phyloP scores from a whole-genome alignment of 768 basidiomycete genomes.

The Lanmaoa pseudosensibilis region DNA sequence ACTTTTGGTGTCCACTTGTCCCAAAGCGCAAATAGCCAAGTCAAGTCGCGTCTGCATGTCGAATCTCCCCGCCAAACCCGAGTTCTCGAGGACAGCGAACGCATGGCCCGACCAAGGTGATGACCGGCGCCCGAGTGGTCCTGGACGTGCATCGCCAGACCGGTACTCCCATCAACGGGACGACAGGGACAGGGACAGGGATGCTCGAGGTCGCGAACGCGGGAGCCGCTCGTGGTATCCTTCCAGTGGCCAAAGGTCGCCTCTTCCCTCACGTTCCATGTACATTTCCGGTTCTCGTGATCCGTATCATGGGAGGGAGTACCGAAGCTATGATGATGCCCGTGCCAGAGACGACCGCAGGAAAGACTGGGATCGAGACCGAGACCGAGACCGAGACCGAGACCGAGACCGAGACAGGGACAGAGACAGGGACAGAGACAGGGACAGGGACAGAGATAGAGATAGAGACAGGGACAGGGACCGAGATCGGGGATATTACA shows the following conservation, averaged over 20 bases:
- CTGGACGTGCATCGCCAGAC: slow-evolving; percentile 27
- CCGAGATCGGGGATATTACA: slow-evolving; percentile 20
- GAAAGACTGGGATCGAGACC: slow-evolving; percentile 26
- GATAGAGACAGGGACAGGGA: slow-evolving; percentile 17
- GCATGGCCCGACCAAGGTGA: slow-evolving; percentile 22
- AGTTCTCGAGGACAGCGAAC: slow-evolving; percentile 23
- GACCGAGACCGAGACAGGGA: slow-evolving; percentile 23
- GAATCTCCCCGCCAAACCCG: slow-evolving; percentile 34
- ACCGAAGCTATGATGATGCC: slow-evolving; percentile 21
- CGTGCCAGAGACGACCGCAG: slow-evolving; percentile 25
- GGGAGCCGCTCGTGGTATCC: slow-evolving; percentile 16
- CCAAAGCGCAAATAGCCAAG: not conserved
- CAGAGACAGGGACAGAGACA: slow-evolving; percentile 14
- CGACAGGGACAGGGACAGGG: slow-evolving; percentile 25
- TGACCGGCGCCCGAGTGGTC: slow-evolving; percentile 21
- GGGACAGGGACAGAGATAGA: slow-evolving; percentile 15
- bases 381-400: slow-evolving; percentile 19
- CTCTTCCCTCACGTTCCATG: slow-evolving; percentile 10
- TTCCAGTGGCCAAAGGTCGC: slow-evolving; percentile 16
- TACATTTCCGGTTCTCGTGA: slow-evolving; percentile 22
- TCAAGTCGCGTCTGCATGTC: slow-evolving; percentile 16
- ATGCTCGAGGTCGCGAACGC: slow-evolving; percentile 23
- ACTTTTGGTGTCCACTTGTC: too few species aligned
- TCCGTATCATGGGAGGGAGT: slow-evolving; percentile 18
- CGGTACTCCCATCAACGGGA: slow-evolving; percentile 23